Evolutionary conservation across 2,329 filamentous ascomycete species (phyloP).

Genomic region (Trichoderma arundinaceum): DNA sequence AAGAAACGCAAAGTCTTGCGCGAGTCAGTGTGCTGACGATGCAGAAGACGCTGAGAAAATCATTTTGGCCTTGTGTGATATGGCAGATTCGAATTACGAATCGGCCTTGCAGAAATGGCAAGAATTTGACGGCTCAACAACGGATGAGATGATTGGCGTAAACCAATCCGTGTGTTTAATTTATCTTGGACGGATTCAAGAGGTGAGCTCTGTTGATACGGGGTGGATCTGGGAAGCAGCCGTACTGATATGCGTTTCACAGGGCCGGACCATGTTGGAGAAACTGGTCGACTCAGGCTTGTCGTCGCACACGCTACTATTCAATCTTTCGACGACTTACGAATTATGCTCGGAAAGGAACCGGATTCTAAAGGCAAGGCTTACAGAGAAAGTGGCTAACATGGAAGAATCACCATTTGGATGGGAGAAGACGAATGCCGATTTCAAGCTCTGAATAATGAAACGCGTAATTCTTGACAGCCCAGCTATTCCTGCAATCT

Average conservation of each 20-base stretch:
- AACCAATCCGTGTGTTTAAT: conserved; percentile 85
- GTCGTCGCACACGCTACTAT: conserved; percentile 79
- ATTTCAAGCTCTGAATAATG: conserved; percentile 71
- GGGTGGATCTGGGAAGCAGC: neutral
- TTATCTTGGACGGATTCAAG: conserved; percentile 77
- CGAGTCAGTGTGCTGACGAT: conserved; percentile 43
- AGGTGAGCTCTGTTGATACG: conserved; percentile 54
- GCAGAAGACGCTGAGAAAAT: conserved; percentile 52
- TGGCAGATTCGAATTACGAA: conserved; percentile 77
- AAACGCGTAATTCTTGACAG: neutral
- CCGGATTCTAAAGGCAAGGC: conserved; percentile 68
- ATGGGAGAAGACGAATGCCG: conserved; percentile 73
- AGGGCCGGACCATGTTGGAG: conserved; percentile 73
- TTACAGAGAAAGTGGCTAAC: conserved; percentile 72
- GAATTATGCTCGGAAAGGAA: conserved; percentile 86
- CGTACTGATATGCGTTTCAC: neutral
- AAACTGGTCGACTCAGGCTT: conserved; percentile 65
- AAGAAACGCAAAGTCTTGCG: conserved; percentile 64
- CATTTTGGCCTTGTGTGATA: conserved; percentile 72
- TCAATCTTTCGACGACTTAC: conserved; percentile 90
- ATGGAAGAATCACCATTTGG: conserved; percentile 62
- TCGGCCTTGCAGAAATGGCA: conserved; percentile 68
- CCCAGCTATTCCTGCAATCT: too few species aligned
- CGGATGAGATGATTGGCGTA: conserved; percentile 74
- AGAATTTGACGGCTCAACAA: conserved; percentile 48